Conservation (phyloP, 257 asterid species). For the Handroanthus guayacan region DNA sequence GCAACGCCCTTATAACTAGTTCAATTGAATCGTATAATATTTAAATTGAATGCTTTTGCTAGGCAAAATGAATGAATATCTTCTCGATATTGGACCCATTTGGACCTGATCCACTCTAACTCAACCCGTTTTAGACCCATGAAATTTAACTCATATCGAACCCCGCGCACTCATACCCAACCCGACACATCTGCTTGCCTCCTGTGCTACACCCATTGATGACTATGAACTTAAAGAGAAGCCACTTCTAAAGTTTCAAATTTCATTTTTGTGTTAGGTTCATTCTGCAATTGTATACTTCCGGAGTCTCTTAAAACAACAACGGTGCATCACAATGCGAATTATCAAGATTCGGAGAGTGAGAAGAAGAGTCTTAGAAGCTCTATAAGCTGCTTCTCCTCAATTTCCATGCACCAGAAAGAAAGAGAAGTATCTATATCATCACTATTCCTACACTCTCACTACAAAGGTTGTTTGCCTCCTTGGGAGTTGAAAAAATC, state of each 20-base stretch:
- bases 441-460: constrained; percentile 72
- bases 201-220: too few relatives aligned
- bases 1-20: too few relatives aligned
- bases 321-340: constrained; percentile 35
- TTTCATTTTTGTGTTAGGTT: constrained; percentile 49
- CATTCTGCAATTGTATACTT: constrained; percentile 74
- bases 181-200: too few relatives aligned
- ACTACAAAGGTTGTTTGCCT: constrained; percentile 68
- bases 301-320: constrained; percentile 66
- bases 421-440: constrained; percentile 71
- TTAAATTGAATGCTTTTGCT: too few relatives aligned
- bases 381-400: constrained; percentile 63
- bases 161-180: too few relatives aligned
- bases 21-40: too few relatives aligned
- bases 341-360: constrained; percentile 49
- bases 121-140: too few relatives aligned
- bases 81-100: too few relatives aligned
- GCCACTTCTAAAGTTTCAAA: neutral
- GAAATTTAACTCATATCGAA: too few relatives aligned
- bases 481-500: constrained; percentile 63
- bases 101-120: too few relatives aligned
- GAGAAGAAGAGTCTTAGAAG: constrained; percentile 65
- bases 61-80: too few relatives aligned
- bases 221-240: too few relatives aligned
- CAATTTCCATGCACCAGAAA: constrained; percentile 59